Base-by-base conservation (phyloP, 2,329 filamentous ascomycete species). In the Lachnellula cervina region DNA sequence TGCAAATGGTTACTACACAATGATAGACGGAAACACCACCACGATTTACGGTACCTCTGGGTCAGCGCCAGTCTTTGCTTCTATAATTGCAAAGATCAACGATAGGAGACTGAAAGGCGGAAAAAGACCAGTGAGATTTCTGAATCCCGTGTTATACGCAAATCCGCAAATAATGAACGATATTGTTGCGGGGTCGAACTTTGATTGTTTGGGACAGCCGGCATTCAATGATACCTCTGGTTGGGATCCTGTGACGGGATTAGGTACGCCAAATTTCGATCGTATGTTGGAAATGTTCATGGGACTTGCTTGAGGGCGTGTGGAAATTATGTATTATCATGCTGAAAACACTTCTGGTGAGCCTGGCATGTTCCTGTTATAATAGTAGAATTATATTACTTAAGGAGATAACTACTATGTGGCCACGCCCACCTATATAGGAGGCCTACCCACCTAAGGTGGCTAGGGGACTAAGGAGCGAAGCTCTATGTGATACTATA, bases 31-130 rank as follows among this genome's bases (percentile, higher is more conserved):
- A n/a, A 63, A 68, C 8, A 76, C 76, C 56, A 64, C 66, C 0
- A 68, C 76, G 17, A 73, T 76, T 0, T 78, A 72, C 48, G 80
- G 80, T 19, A 83, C 81, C 0, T 78, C 75, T 21, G 73, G 74
- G n/a, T 73, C 69, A 19, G 65, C 69, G 25, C 77, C 72, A 1
- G 74, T 69, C 11, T 70, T 75, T 34, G 75, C 69, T 2, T 65
- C 66, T 4, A 68, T 77, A 46, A 53, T 78, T 13, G 77, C 72
- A 1, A 62, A 76, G 21, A 74, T 77, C 49, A 74, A 74, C 28
- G 72, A 72, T 54, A 69, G 71, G 56, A 61, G 71, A 6, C 51
- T 74, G 6, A 66, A 66, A 1, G 68, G 58, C 2, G 66, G 66
- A 3, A 73, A 72, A 56, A 51, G 62, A 4, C 65, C 71, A 0